Evolutionary conservation across 2,329 filamentous ascomycete species (phyloP).

Genomic region (Fusarium chuoi): DNA sequence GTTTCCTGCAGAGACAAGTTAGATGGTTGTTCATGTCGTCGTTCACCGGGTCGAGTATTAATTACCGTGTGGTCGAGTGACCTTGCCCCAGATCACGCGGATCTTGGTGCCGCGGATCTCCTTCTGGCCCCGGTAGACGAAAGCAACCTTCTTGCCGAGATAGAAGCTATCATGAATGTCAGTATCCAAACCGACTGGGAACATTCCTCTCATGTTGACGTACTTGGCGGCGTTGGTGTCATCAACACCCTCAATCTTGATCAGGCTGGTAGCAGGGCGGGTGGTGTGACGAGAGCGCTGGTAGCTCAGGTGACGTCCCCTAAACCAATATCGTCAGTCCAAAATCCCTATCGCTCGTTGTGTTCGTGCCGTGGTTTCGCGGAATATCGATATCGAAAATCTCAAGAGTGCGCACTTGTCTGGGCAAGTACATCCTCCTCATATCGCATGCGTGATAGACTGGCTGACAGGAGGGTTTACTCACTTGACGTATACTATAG

Average conservation of each 20-base stretch:
- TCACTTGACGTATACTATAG: constrained; percentile 88
- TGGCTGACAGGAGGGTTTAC: constrained; percentile 52
- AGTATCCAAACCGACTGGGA: constrained; percentile 34
- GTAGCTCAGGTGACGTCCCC: constrained; percentile 98
- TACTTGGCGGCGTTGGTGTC: constrained; percentile 89
- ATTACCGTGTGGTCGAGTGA: constrained; percentile 93
- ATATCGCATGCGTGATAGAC: constrained; percentile 30
- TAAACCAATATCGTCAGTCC: constrained; percentile 54
- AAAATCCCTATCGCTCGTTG: constrained; percentile 36
- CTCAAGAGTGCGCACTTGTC: constrained; percentile 30
- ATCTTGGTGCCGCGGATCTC: constrained; percentile 98
- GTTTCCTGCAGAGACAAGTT: constrained; percentile 72
- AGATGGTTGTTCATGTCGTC: constrained; percentile 16
- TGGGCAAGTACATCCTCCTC: constrained; percentile 13
- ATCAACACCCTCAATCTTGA: constrained; percentile 99
- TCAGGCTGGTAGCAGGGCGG: constrained; percentile 89
- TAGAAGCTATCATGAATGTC: constrained; percentile 75
- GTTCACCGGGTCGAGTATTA: constrained; percentile 27
- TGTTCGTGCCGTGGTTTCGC: constrained; percentile 39
- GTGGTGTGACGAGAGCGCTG: constrained; percentile 93
- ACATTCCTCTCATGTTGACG: constrained; percentile 48
- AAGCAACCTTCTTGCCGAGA: constrained; percentile 98
- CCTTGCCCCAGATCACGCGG: constrained; percentile 98
- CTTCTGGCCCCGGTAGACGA: constrained; percentile 95
- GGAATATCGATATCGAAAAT: constrained; percentile 38